Percentiles rank a stretch among this genome's conserved stretches.
These are phyloP conservation scores for Galium porrigens DNA, from an alignment of 305 asterid species.

Conservation along the genomic window DNA sequence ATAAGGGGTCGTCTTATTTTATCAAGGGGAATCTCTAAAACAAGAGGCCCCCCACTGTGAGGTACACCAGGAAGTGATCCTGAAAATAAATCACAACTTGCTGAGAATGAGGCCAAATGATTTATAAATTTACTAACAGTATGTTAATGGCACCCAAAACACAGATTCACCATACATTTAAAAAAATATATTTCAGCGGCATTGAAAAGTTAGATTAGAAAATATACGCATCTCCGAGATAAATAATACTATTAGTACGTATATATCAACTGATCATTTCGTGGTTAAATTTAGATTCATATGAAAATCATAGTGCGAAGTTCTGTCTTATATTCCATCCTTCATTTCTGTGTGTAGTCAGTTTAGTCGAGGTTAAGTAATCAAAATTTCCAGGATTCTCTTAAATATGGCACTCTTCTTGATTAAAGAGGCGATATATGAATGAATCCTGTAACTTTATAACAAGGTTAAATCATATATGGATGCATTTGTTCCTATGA, in stretches of 20 bases:
- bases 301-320: no score
- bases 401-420: neutral
- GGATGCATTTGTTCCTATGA: neutral
- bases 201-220: neutral
- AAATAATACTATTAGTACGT: no score
- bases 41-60: constrained; percentile 54
- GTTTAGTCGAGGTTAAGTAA: neutral
- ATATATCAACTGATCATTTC: neutral
- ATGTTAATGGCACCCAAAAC: neutral
- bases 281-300: neutral
- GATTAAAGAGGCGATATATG: neutral
- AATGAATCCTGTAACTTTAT: neutral
- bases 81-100: constrained; percentile 15
- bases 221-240: neutral
- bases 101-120: neutral
- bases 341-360: neutral
- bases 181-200: neutral
- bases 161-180: neutral
- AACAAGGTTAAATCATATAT: neutral
- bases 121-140: neutral
- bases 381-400: neutral
- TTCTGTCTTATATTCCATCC: neutral
- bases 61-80: constrained; percentile 50
- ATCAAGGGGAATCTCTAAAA: constrained; percentile 73
- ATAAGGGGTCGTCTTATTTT: constrained; percentile 69